Conservation (phyloP, 495 filamentous ascomycete species). For the Barbatosphaeria neglecta region DNA sequence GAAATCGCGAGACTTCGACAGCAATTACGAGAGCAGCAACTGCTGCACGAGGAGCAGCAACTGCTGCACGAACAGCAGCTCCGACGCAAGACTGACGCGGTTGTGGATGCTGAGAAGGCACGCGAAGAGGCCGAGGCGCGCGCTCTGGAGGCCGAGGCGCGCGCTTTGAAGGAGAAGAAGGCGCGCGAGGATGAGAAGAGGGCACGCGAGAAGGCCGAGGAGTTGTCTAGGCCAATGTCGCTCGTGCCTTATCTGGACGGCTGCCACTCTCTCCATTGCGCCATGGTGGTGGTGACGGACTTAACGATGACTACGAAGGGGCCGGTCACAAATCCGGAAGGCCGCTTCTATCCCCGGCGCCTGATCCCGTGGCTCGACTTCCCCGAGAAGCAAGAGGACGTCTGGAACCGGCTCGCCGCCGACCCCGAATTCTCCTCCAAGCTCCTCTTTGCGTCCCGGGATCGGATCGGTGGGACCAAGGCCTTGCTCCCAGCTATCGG, state of each 20-base stretch:
- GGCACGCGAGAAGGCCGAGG: slow-evolving; percentile 13
- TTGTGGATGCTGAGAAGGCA: too few relatives aligned
- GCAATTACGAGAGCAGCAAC: too few relatives aligned
- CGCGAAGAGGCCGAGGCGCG: too few relatives aligned
- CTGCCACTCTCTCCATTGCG: slow-evolving; percentile 18
- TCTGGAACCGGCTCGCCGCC: slow-evolving; percentile 13
- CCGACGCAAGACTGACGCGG: too few relatives aligned
- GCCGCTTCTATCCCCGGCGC: slow-evolving; percentile 19
- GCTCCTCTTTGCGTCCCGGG: slow-evolving; percentile 14
- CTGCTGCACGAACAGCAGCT: too few relatives aligned
- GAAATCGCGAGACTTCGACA: too few relatives aligned
- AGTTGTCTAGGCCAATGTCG: slow-evolving; percentile 8
- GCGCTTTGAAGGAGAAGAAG: slow-evolving; percentile 9
- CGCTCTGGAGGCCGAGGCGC: too few relatives aligned
- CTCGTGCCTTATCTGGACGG: slow-evolving; percentile 18
- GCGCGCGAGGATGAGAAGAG: slow-evolving; percentile 15
- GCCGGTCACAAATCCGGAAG: slow-evolving; percentile 15
- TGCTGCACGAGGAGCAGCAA: too few relatives aligned
- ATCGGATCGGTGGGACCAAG: slow-evolving; percentile 18
- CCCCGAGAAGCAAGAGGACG: slow-evolving; percentile 9
- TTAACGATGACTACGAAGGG: slow-evolving; percentile 18
- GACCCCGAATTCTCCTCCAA: slow-evolving; percentile 10
- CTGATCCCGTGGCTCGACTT: slow-evolving; percentile 23
- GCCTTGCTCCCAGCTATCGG: slow-evolving; percentile 13
- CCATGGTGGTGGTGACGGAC: slow-evolving; percentile 20